A percentile compares a stretch with the other conserved stretches of the same genome.
Conservation (phyloP, 768 basidiomycete species). For the Naganishia vaughanmartiniae region DNA sequence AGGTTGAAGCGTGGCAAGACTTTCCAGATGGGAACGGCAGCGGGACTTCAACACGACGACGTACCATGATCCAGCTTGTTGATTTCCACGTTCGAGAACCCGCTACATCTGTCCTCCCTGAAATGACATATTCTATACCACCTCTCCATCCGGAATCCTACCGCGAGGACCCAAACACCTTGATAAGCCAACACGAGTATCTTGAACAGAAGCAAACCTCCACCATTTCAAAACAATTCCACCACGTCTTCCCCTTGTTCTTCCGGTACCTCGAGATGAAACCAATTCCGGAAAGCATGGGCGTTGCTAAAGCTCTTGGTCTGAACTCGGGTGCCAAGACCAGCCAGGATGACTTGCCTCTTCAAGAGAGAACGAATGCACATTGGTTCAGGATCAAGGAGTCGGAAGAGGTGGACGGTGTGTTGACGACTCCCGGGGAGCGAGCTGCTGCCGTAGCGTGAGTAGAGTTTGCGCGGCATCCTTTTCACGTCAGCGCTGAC, state of each 20-base stretch:
- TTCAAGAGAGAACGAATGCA: conserved; percentile 29
- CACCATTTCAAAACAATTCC: conserved; percentile 6
- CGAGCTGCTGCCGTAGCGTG: conserved; percentile 33
- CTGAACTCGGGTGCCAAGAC: conserved; percentile 1
- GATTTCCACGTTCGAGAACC: conserved; percentile 33
- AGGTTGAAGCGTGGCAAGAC: conserved; percentile 31
- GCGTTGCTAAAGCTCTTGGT: conserved; percentile 22
- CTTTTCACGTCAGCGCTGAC: background rate
- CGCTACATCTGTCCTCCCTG: background rate
- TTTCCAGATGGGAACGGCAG: background rate
- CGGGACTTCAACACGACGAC: background rate
- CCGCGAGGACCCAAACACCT: background rate
- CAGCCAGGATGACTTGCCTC: conserved; percentile 23
- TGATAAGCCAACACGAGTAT: background rate
- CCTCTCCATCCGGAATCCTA: background rate
- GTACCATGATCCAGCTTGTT: conserved; percentile 25
- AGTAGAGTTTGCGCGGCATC: background rate
- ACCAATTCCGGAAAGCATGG: conserved; percentile 5
- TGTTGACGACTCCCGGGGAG: conserved; percentile 21
- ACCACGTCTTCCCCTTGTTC: conserved; percentile 17
- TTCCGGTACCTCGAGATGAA: conserved; percentile 15
- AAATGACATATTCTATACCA: conserved; percentile 23
- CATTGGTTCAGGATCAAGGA: conserved; percentile 32
- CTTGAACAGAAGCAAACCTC: background rate
- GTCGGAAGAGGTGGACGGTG: background rate